Evolutionary conservation across 1,139 yeast genomes (phyloP).

Genomic region (Taphrina deformans): DNA sequence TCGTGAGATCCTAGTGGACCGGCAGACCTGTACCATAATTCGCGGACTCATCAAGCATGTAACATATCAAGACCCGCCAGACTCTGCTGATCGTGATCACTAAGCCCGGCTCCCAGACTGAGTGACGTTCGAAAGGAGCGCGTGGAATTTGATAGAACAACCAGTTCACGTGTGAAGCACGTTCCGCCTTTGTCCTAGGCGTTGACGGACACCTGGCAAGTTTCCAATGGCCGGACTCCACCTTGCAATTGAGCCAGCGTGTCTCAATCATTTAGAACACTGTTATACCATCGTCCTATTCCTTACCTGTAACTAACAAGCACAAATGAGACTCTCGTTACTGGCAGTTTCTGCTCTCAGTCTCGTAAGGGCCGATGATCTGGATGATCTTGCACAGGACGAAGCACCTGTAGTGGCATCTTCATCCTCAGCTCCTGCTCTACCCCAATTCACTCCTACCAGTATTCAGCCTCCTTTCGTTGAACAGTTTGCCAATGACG

Average conservation of each 20-base stretch:
- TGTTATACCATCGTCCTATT: neutral
- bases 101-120: too few species aligned
- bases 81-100: constrained; percentile 13
- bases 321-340: constrained; percentile 17
- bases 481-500: constrained; percentile 64
- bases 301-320: neutral
- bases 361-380: constrained; percentile 23
- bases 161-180: neutral
- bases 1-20: neutral
- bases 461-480: constrained; percentile 48
- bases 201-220: constrained; percentile 6
- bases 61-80: too few species aligned
- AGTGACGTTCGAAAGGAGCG: too few species aligned
- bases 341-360: constrained; percentile 27
- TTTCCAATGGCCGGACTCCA: constrained; percentile 1
- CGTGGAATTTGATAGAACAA: constrained; percentile 3
- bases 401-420: constrained; percentile 4
- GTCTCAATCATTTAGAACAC: neutral
- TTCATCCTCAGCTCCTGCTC: constrained; percentile 2
- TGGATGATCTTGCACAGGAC: constrained; percentile 11
- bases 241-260: neutral
- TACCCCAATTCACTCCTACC: constrained; percentile 31
- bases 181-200: neutral
- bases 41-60: too few species aligned
- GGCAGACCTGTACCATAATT: neutral